Evolutionary conservation across 208 protist species (phyloP), one percentile per base, ranked within the genome.

Genomic region (Acanthamoeba royreba): DNA sequence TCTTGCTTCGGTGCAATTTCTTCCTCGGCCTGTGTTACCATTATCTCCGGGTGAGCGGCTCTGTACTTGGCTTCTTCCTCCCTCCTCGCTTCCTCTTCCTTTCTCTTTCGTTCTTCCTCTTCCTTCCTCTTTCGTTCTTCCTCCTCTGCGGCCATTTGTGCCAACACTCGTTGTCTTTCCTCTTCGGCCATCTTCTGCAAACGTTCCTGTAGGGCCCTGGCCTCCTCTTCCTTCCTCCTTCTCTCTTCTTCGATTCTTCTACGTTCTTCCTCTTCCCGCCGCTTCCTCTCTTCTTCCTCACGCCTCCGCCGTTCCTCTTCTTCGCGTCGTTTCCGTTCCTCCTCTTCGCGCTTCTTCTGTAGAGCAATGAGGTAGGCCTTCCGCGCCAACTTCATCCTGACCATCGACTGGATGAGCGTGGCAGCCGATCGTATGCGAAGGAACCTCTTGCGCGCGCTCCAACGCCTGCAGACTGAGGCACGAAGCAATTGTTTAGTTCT

Each of bases 261-360:
- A 33, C 79, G 79, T 25, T 87, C 79, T 45, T 87, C 79, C 43
- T 87, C 79, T 45, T 87, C 79, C 1, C 33, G 25, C 0, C 79
- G 43, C 49, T 87, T 87, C 11, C 79, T n/a, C 79, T 87, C 49
- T 22, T 87, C 79, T 38, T 87, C 79, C 79, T 87, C 49, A 13
- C 79, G 43, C 0, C 43, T n/a, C 5, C 79, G 43, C 79, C 79
- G 47, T 40, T 87, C 79, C 49, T 87, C 79, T 31, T 87, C 79
- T 22, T 87, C 79, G 28, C 79, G 43, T 4, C 79, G 25, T 45
- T 87, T 87, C 33, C 79, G 79, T 38, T 87, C 79, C 33, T 87
- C 79, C 49, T 87, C 79, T 45, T 87, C 79, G 43, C 79, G 43
- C 79, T 87, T 87, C 49, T 61, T 87, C 49, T 87, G 79, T 7